Conservation (phyloP, 257 asterid species). For the Eucommia ulmoides region DNA sequence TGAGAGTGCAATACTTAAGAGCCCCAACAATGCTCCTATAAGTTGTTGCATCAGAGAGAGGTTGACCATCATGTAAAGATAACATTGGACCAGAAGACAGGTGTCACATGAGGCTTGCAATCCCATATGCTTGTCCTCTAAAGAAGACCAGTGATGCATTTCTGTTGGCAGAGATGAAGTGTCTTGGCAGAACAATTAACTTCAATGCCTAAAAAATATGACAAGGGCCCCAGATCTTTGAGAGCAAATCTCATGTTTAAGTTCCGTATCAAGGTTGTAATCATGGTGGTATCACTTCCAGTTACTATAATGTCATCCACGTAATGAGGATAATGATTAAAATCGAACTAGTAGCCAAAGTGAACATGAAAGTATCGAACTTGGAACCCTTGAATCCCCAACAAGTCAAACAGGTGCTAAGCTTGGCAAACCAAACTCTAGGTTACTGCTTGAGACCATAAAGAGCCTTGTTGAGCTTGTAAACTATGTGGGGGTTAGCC, state of each 20-base stretch:
- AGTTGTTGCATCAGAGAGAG: too few species aligned
- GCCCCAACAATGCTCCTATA: too few species aligned
- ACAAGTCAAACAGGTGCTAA: background rate
- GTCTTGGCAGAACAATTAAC: background rate
- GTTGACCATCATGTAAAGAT: background rate
- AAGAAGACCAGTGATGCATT: background rate
- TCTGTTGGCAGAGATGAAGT: background rate
- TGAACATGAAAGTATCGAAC: background rate
- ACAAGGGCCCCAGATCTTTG: background rate
- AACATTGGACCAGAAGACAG: background rate
- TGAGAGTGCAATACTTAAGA: too few species aligned
- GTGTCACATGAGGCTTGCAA: background rate
- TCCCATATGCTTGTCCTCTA: background rate
- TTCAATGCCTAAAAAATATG: background rate
- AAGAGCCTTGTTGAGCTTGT: background rate
- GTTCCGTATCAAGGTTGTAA: background rate
- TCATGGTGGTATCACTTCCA: background rate
- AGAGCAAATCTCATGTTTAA: background rate
- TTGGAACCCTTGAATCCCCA: background rate
- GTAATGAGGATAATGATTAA: background rate
- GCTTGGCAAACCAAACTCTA: background rate
- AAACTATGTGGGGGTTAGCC: background rate
- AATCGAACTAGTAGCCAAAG: background rate
- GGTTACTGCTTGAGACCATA: background rate
- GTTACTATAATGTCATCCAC: background rate